Conservation (phyloP, 352 stramenopile genomes). For the Phytopythium sindhum region DNA sequence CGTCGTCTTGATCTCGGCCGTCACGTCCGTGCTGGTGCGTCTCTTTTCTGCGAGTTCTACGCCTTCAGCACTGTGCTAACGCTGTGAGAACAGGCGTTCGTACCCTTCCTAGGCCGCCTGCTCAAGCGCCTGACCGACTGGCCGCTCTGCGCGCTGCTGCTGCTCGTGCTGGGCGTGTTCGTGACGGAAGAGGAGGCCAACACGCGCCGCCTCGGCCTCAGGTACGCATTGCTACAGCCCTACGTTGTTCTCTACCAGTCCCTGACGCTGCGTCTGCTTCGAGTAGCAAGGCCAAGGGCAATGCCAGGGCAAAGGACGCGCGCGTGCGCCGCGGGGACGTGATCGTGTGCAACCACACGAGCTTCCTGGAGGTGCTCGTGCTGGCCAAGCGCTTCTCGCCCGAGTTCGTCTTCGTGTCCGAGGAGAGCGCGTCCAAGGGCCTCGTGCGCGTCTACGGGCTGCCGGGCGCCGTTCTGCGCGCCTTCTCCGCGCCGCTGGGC, state of each 20-base stretch:
- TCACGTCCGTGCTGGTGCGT: constrained; percentile 49
- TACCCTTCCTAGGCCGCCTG: constrained; percentile 65
- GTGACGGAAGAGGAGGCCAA: constrained; percentile 69
- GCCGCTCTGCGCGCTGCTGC: constrained; percentile 65
- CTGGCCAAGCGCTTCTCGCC: constrained; percentile 75
- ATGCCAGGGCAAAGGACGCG: constrained; percentile 20
- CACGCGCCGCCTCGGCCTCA: constrained; percentile 65
- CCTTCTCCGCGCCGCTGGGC: constrained; percentile 43
- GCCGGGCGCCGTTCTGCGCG: constrained; percentile 59
- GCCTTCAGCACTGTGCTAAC: background rate
- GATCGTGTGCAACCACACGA: constrained; percentile 82
- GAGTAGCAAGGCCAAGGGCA: constrained; percentile 21
- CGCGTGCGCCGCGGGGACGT: constrained; percentile 52
- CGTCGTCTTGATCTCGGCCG: constrained; percentile 44
- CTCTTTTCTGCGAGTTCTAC: background rate
- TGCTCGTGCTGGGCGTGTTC: constrained; percentile 65
- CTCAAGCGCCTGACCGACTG: constrained; percentile 69
- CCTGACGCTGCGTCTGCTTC: background rate
- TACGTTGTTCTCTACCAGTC: too few species aligned
- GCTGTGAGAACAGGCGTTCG: constrained; percentile 19
- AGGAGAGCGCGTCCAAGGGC: constrained; percentile 47
- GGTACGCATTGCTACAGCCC: constrained; percentile 12
- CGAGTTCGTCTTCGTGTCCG: constrained; percentile 63
- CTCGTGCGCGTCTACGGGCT: constrained; percentile 66
- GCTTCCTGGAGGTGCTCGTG: constrained; percentile 77